Conservation (phyloP, 768 basidiomycete species). For the Rhizopogon sp. region DNA sequence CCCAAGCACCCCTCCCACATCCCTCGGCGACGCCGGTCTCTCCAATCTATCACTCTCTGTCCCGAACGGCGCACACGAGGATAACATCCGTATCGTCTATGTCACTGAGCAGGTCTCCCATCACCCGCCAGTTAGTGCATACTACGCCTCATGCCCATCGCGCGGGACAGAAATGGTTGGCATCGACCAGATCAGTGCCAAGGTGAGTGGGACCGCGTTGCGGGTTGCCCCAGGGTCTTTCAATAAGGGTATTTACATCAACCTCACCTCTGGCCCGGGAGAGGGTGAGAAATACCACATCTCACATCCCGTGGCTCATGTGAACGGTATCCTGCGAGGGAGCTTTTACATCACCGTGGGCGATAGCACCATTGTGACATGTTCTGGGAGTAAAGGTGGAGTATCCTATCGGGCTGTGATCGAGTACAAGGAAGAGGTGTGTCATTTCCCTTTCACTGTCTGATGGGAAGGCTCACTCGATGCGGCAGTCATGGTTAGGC, state of each 20-base stretch:
- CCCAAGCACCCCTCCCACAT: constrained; percentile 44
- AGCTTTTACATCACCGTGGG: constrained; percentile 87
- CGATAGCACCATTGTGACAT: constrained; percentile 79
- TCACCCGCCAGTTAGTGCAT: constrained; percentile 92
- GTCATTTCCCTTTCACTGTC: constrained; percentile 18
- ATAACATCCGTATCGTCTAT: constrained; percentile 64
- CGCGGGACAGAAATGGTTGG: constrained; percentile 69
- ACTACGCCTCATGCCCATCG: constrained; percentile 71
- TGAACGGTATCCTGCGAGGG: constrained; percentile 90
- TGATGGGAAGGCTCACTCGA: not conserved
- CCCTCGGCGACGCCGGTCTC: constrained; percentile 38
- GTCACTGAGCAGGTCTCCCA: constrained; percentile 95
- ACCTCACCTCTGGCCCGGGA: constrained; percentile 66
- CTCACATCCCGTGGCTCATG: constrained; percentile 83
- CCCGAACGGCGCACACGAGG: constrained; percentile 28
- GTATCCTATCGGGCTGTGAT: constrained; percentile 74
- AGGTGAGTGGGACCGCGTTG: constrained; percentile 82
- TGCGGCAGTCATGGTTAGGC: constrained; percentile 77
- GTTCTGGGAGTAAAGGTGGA: constrained; percentile 59
- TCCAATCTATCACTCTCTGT: constrained; percentile 49
- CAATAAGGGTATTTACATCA: constrained; percentile 88
- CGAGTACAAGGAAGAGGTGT: constrained; percentile 94
- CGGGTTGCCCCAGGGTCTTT: constrained; percentile 76
- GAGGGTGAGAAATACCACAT: constrained; percentile 83
- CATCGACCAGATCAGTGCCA: constrained; percentile 91